Evolutionary conservation across 2,329 filamentous ascomycete species (phyloP).

Genomic region (Xylariaceae sp.): DNA sequence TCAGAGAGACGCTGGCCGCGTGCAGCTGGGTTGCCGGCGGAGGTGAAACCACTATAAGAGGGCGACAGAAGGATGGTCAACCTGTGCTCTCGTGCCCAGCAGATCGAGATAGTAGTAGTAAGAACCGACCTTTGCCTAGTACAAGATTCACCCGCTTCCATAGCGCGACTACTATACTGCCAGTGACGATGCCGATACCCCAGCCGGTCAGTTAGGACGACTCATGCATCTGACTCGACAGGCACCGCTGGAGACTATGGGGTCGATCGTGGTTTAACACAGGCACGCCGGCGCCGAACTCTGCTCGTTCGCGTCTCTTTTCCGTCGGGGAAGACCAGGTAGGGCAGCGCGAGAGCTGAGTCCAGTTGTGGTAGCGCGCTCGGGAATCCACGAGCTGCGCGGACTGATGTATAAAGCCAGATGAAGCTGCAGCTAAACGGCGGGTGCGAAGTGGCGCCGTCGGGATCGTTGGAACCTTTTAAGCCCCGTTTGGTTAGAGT

Average conservation of each 20-base stretch:
- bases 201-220: constrained; percentile 22
- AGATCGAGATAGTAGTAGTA: constrained; percentile 14
- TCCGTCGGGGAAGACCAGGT: constrained; percentile 4
- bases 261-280: constrained; percentile 8
- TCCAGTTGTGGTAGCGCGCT: constrained; percentile 10
- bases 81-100: constrained; percentile 8
- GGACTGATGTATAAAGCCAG: background rate
- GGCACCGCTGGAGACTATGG: constrained; percentile 9
- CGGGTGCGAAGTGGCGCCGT: constrained; percentile 13
- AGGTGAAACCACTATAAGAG: constrained; percentile 23
- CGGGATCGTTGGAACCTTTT: constrained; percentile 13
- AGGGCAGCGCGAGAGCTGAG: constrained; percentile 7
- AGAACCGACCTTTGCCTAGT: constrained; percentile 28
- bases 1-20: constrained; percentile 20
- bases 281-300: constrained; percentile 4
- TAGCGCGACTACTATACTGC: constrained; percentile 27
- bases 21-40: constrained; percentile 21
- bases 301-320: constrained; percentile 5
- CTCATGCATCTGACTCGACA: constrained; percentile 26
- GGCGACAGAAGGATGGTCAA: constrained; percentile 17
- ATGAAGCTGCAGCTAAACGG: constrained; percentile 7
- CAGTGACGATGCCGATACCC: constrained; percentile 25
- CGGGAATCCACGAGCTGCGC: constrained; percentile 5
- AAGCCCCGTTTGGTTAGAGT: constrained; percentile 16
- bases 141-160: constrained; percentile 29